These are phyloP conservation scores for Zasmidium angulare DNA, from an alignment of 2,329 filamentous ascomycete genomes.

Conservation along the genomic window DNA sequence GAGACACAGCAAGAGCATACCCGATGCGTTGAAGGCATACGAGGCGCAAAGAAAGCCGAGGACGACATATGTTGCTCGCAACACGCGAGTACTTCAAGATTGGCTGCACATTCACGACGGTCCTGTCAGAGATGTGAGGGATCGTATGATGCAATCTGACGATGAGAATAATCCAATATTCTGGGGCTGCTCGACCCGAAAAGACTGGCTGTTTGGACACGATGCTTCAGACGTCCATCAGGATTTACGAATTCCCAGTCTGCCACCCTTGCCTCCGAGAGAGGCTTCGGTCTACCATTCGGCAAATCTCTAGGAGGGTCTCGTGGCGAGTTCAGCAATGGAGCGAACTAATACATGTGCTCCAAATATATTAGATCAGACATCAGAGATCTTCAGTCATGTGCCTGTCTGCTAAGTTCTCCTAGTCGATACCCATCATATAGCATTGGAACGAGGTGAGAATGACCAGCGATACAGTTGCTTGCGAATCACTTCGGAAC, in stretches of 20 bases:
- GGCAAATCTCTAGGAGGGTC: background rate
- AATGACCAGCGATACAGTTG: no score
- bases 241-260: background rate
- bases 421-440: no score
- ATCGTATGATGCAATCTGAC: constrained; percentile 29
- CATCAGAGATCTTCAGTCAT: no score
- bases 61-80: constrained; percentile 30
- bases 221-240: background rate
- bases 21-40: constrained; percentile 16
- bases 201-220: constrained; percentile 32
- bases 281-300: constrained; percentile 3
- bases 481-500: no score
- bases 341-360: no score
- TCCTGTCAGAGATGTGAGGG: constrained; percentile 24
- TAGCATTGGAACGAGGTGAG: no score
- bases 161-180: constrained; percentile 32
- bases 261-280: constrained; percentile 1
- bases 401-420: no score
- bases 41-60: constrained; percentile 23
- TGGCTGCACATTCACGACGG: constrained; percentile 36
- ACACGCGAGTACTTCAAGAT: constrained; percentile 34
- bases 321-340: no score
- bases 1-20: constrained; percentile 18
- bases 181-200: constrained; percentile 27
- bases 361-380: no score